Percentiles rank a stretch among this genome's conserved stretches.
Evolutionary conservation across 768 basidiomycete species (phyloP).

Genomic region (Suillus ampliporus): DNA sequence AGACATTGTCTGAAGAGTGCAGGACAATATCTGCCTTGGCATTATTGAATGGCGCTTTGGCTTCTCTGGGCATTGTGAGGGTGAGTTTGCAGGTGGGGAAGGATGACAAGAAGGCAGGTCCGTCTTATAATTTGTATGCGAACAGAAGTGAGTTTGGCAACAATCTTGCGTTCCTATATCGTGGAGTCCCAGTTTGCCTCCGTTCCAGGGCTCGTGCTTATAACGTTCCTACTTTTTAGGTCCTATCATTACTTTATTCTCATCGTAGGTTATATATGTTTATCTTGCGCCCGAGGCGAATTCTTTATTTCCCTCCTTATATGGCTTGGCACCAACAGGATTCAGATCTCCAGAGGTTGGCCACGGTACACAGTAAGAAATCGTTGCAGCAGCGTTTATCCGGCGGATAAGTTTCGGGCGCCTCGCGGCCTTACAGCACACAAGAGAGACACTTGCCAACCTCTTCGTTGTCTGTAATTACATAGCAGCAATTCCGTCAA

Average conservation of each 20-base stretch:
- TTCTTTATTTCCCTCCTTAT: not conserved
- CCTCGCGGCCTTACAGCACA: not conserved
- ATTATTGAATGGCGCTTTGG: slow-evolving; percentile 49
- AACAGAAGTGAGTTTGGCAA: not conserved
- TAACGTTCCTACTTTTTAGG: not conserved
- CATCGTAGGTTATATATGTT: not conserved
- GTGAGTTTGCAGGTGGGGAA: slow-evolving; percentile 2
- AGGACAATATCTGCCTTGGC: slow-evolving; percentile 55
- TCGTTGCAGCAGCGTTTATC: not conserved
- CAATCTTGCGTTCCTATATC: not conserved
- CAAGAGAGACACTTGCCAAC: not conserved
- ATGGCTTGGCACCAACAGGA: not conserved
- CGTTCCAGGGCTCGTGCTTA: not conserved
- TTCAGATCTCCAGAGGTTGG: not conserved
- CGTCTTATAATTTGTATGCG: slow-evolving; percentile 3
- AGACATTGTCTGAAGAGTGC: slow-evolving; percentile 51
- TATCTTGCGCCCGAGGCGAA: not conserved
- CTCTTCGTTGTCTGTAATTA: not conserved
- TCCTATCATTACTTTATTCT: not conserved
- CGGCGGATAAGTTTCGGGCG: not conserved
- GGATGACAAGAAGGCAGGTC: not conserved
- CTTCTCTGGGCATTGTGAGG: slow-evolving; percentile 26
- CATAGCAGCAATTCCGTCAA: too few relatives aligned
- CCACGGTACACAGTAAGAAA: not conserved
- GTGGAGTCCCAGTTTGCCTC: not conserved